Conservation (phyloP, 2,329 filamentous ascomycete species). For the Talaromyces verruculosus region DNA sequence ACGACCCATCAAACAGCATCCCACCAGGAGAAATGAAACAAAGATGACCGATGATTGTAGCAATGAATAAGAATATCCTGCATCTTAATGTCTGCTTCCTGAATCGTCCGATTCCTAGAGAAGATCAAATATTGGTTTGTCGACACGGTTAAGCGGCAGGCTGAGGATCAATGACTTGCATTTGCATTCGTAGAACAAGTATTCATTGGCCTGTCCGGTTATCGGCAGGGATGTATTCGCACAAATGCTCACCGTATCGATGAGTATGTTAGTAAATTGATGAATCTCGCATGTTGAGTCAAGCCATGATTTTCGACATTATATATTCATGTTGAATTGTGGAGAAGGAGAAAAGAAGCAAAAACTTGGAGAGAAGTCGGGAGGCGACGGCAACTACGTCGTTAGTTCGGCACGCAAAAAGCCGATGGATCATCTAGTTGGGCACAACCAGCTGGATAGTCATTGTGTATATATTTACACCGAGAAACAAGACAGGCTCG, state of each 20-base stretch:
- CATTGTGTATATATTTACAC: slow-evolving; percentile 3
- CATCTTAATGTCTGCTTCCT: neutral
- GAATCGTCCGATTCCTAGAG: neutral
- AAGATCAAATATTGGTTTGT: neutral
- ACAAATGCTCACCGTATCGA: neutral
- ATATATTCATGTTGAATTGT: neutral
- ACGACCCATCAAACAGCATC: neutral
- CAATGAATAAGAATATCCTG: too few relatives aligned
- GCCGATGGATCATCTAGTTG: neutral
- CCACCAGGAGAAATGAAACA: neutral
- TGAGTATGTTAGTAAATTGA: neutral
- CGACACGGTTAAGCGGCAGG: neutral
- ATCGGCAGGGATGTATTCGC: neutral
- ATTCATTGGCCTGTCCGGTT: neutral
- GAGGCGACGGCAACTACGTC: neutral
- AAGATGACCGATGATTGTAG: neutral
- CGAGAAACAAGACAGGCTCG: neutral
- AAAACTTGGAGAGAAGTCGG: neutral
- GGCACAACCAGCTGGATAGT: neutral
- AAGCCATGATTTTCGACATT: neutral
- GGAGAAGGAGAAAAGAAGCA: slow-evolving; percentile 3
- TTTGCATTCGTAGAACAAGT: neutral
- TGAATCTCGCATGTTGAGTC: neutral
- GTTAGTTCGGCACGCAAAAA: neutral
- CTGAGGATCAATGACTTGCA: neutral